Conservation (phyloP, 805 yeast genomes). For the Wickerhamomyces sydowiorum region DNA sequence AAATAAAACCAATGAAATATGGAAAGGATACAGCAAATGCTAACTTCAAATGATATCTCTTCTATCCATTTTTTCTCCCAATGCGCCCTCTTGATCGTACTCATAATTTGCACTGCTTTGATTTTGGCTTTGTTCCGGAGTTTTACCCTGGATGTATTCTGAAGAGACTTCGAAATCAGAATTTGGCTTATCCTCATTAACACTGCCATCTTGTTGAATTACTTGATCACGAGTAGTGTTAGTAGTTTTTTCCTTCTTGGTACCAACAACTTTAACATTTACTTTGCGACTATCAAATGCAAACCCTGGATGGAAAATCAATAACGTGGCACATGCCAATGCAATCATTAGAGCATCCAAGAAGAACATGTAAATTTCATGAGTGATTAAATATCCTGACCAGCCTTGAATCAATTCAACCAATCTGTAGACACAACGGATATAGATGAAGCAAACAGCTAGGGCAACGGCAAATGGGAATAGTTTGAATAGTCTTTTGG, state of each 20-base stretch:
- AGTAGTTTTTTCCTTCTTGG: background rate
- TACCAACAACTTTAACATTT: background rate
- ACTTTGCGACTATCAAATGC: slow-evolving; percentile 34
- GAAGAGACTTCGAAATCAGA: too few relatives aligned
- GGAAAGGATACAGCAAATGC: too few relatives aligned
- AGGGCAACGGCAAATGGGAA: slow-evolving; percentile 37
- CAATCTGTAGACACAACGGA: slow-evolving; percentile 63
- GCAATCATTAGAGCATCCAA: slow-evolving; percentile 55
- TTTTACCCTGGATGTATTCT: too few relatives aligned
- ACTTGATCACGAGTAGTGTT: too few relatives aligned
- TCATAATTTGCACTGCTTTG: too few relatives aligned
- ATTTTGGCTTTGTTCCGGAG: too few relatives aligned
- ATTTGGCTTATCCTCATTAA: too few relatives aligned
- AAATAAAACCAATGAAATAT: too few relatives aligned
- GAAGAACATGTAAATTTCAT: slow-evolving; percentile 49
- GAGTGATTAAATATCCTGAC: slow-evolving; percentile 52
- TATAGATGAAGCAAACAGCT: slow-evolving; percentile 45
- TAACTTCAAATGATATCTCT: too few relatives aligned
- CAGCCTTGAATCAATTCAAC: slow-evolving; percentile 56
- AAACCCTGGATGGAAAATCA: slow-evolving; percentile 46
- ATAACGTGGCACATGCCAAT: slow-evolving; percentile 36
- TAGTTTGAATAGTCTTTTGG: slow-evolving; percentile 25
- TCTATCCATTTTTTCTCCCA: too few relatives aligned
- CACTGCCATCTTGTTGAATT: too few relatives aligned
- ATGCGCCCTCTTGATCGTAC: too few relatives aligned